phyloP scores from a whole-genome alignment of 2,329 filamentous ascomycete species.

The Sporothrix curviconia region DNA sequence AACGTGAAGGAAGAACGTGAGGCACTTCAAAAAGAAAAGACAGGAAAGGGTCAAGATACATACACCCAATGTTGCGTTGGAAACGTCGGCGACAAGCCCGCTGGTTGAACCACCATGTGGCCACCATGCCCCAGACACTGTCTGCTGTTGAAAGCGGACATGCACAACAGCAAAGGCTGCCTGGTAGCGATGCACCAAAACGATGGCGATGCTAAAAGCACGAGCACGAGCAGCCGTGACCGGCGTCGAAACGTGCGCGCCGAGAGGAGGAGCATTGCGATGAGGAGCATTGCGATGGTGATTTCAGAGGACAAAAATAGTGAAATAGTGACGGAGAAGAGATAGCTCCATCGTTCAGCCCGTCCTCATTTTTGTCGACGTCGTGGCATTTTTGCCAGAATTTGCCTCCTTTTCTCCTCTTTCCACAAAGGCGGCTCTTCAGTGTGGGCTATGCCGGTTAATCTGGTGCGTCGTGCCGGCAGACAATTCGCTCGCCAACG shows the following conservation, averaged over 20 bases:
- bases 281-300: not conserved
- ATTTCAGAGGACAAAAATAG: not conserved
- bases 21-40: too few species aligned
- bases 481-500: too few species aligned
- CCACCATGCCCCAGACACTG: not conserved
- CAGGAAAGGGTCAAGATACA: not conserved
- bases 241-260: slow-evolving; percentile 2
- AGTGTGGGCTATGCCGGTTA: too few species aligned
- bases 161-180: not conserved
- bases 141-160: not conserved
- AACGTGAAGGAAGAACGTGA: too few species aligned
- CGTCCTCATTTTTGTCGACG: not conserved
- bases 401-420: too few species aligned
- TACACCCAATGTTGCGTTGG: slow-evolving; percentile 3
- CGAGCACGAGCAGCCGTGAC: not conserved
- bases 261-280: not conserved
- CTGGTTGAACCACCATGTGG: not conserved
- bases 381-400: too few species aligned
- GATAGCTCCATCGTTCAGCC: not conserved
- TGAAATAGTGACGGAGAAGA: not conserved
- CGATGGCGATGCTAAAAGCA: not conserved
- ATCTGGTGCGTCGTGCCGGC: not conserved
- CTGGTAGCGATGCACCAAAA: not conserved
- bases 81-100: not conserved
- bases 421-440: too few species aligned